Conservation (phyloP, 1,284 basidiomycete genomes). For the Pseudozyma pruni region DNA sequence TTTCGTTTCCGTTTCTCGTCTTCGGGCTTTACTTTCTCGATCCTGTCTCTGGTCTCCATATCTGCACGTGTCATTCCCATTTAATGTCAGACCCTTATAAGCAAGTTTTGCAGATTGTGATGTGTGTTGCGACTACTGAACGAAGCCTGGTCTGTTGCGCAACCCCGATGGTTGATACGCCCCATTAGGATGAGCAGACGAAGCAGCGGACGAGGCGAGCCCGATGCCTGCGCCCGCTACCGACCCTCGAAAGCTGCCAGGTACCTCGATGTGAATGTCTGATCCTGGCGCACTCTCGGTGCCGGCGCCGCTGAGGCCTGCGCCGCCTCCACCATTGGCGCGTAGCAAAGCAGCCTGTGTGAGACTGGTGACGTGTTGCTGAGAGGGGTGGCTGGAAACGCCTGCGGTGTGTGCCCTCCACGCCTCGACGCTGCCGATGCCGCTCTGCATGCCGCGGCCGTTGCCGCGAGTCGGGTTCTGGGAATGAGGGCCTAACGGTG, state of each 20-base stretch:
- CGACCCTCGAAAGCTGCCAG: constrained; percentile 32
- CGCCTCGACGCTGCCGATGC: constrained; percentile 43
- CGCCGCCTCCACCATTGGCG: constrained; percentile 17
- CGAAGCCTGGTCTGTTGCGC: constrained; percentile 28
- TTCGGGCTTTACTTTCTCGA: too few species aligned
- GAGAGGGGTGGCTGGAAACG: constrained; percentile 12
- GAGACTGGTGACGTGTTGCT: constrained; percentile 28
- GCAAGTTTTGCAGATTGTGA: background rate
- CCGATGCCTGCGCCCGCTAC: constrained; percentile 34
- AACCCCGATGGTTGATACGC: constrained; percentile 10
- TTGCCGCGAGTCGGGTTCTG: background rate
- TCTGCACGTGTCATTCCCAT: too few species aligned
- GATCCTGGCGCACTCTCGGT: constrained; percentile 27
- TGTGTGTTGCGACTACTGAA: background rate
- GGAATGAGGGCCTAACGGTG: constrained; percentile 2
- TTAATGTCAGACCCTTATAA: too few species aligned
- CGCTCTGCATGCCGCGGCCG: constrained; percentile 10
- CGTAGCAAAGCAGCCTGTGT: constrained; percentile 27
- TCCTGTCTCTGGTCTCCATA: too few species aligned
- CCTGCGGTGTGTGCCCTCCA: constrained; percentile 49
- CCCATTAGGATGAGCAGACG: constrained; percentile 10
- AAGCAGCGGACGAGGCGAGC: constrained; percentile 13
- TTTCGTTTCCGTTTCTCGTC: too few species aligned
- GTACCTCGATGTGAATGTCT: constrained; percentile 34
- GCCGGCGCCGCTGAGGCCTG: too few species aligned